Base-by-base conservation (phyloP, 371 early-diverging fungal species). In the Mortierella sp. region DNA sequence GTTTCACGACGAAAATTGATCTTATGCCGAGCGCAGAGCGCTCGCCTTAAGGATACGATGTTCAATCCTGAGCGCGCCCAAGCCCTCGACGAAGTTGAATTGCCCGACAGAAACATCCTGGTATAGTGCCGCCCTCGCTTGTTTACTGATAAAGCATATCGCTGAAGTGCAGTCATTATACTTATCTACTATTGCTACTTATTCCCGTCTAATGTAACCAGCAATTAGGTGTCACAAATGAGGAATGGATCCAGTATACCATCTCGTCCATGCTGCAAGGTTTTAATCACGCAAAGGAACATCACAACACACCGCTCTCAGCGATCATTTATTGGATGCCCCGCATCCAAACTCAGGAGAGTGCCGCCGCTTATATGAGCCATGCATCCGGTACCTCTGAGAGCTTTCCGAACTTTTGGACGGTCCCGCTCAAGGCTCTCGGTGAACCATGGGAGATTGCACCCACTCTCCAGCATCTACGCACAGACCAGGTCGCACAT, bases 301-400 rank as follows among this genome's bases (percentile, higher is more conserved):
- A 62, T 8, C 32, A 47, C 21, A 27, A 47, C 12, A 56, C 62
- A 1, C 70, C 70, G 6, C 23, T 70, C 1, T 32, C 63, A 2
- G 9, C 43, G 8, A 21, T 57, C 52, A 61, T 70, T 42, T 57
- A 62, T n/a, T 56, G 58, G 58, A 70, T 70, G 70, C 63, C 70
- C 5, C 28, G 60, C 3, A 39, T 30, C 23, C 39, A 53, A 14
- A 31, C 42, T 6, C 8, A 4, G 9, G 32, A 52, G 6, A 4
- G 7, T 23, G 53, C 46, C 26, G 55, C 42, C 3, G 4, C 6
- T 12, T 37, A 17, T 32, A 32, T 51, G 50, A 19, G 42, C 15
- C 7, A 34, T 11, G 37, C 7, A 4, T 1, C 37, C 7, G 37
- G 37, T 34, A 34, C 37, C 14, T 14, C 37, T 7, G 56, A 21